Conservation (phyloP, 768 basidiomycete genomes). For the Termitomyces sp. region DNA sequence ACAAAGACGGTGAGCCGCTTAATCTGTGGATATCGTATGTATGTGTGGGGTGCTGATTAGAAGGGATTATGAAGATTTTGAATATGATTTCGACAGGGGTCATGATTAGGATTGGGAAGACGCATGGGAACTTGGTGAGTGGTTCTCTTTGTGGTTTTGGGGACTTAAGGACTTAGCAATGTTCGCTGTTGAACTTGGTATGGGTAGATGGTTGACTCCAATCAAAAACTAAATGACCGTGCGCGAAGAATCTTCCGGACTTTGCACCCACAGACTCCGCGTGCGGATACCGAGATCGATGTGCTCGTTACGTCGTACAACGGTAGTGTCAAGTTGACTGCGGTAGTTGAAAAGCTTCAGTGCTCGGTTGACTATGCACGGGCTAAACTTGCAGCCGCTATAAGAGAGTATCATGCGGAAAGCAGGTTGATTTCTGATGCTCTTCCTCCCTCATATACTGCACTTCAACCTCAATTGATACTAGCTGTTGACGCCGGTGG, state of each 20-base stretch:
- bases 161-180: neutral
- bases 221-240: conserved; percentile 23
- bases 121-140: conserved; percentile 27
- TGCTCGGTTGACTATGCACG: conserved; percentile 15
- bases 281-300: conserved; percentile 22
- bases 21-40: neutral
- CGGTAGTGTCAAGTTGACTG: conserved; percentile 25
- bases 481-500: conserved; percentile 23
- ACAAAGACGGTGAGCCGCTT: conserved; percentile 25
- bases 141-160: neutral
- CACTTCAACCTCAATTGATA: conserved; percentile 9
- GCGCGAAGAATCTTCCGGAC: conserved; percentile 25
- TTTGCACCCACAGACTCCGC: conserved; percentile 15
- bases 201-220: conserved; percentile 29
- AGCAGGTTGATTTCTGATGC: conserved; percentile 3
- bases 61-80: conserved; percentile 17
- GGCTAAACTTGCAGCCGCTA: conserved; percentile 12
- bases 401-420: conserved; percentile 17
- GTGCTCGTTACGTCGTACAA: conserved; percentile 21
- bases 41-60: neutral
- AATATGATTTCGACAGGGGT: conserved; percentile 32
- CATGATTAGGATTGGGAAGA: conserved; percentile 28
- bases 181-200: neutral
- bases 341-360: conserved; percentile 20
- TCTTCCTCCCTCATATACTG: neutral